Percentiles rank a stretch among this genome's conserved stretches.
These are phyloP conservation scores for Clonostachys rosea DNA, from an alignment of 2,329 filamentous ascomycete species.

Conservation along the genomic window DNA sequence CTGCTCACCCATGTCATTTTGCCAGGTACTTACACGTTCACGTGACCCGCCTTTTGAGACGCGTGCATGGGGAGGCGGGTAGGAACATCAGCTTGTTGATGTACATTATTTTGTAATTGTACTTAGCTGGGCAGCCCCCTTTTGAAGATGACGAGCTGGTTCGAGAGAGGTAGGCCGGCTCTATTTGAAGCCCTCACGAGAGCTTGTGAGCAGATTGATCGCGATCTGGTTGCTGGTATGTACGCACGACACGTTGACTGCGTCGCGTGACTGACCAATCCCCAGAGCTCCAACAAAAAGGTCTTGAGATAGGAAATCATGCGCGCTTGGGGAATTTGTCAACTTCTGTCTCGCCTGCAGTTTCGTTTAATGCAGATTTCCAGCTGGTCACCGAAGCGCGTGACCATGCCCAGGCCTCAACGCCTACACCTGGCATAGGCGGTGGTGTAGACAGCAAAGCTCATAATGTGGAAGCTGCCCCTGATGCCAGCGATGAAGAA, in stretches of 20 bases:
- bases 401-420: background rate
- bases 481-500: background rate
- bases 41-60: too few species aligned
- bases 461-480: background rate
- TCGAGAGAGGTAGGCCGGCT: conserved; percentile 28
- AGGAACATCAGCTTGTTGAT: too few species aligned
- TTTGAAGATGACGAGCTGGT: conserved; percentile 30
- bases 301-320: background rate
- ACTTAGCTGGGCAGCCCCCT: too few species aligned
- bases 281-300: too few species aligned
- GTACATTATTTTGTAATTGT: too few species aligned
- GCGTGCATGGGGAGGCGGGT: too few species aligned
- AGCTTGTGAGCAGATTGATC: conserved; percentile 32
- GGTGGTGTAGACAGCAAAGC: background rate
- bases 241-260: background rate
- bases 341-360: background rate
- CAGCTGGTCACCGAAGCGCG: background rate
- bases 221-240: conserved; percentile 27
- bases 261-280: too few species aligned
- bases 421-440: background rate
- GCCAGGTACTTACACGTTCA: too few species aligned
- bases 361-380: background rate
- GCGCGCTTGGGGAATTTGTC: background rate
- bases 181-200: conserved; percentile 31
- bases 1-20: too few species aligned